Evolutionary conservation across 345 rosid genomes (phyloP), one percentile per base, ranked within the genome.

Genomic region (Gossypium turneri): DNA sequence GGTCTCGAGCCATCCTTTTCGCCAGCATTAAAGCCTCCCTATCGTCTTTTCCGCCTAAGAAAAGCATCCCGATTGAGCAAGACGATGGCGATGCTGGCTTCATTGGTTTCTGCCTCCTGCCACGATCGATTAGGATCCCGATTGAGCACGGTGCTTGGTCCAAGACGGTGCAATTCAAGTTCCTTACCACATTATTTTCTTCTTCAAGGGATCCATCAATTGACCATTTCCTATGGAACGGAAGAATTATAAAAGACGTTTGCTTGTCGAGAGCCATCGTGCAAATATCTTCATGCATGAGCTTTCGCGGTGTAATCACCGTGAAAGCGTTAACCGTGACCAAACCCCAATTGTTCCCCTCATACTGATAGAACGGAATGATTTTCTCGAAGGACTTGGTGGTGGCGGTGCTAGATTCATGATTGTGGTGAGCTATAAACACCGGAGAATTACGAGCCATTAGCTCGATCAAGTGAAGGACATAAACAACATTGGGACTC

Each of bases 21-120:
- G 41, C 41, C 41, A 34, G 84, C 0, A 81, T 59, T 3, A 90
- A 20, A 2, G 87, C 92, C 55, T 89, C 97, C 0, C 85, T 65
- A 43, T 92, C 95, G 55, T 92, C 97, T 19, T 64, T 76, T 1
- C 94, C 94, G 0, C 95, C 95, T 2, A 85, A 70, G 79, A 87
- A 90, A 17, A 2, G 85, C 92, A 53, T 89, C 95, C 0, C 85
- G 66, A 47, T 90, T 92, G 58, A 73, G 7, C 12, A 34, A 5
- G 58, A 4, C 25, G 55, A 58, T 12, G 47, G n/a, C 3, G 41
- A 34, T 15, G 67, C 12, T 8, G 27, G 16, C 19, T 20, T 60
- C 2, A 53, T 25, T 0, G 25, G 2, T 17, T 24, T 7, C 24
- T 24, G 16, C 22, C 11, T 45, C 50, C 13, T 16, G 11, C 45